These are phyloP conservation scores for Pestalotiopsis fici DNA, from an alignment of 2,329 filamentous ascomycete species.

Conservation along the genomic window DNA sequence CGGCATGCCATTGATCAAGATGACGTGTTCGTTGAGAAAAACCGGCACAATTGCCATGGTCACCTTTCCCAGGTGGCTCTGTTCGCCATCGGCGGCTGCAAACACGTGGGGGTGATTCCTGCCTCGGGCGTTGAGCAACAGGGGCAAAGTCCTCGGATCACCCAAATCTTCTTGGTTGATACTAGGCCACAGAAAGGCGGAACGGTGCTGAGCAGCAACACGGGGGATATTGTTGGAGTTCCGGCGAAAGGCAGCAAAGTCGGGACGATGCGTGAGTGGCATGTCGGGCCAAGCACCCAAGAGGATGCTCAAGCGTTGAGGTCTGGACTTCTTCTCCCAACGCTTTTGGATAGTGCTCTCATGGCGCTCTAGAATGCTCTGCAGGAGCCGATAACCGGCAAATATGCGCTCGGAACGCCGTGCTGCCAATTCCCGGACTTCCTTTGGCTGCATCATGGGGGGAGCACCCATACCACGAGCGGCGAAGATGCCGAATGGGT, in stretches of 20 bases:
- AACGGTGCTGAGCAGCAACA: slow-evolving; percentile 22
- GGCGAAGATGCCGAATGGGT: slow-evolving; percentile 14
- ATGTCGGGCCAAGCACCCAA: slow-evolving; percentile 52
- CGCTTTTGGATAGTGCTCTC: slow-evolving; percentile 52
- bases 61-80: slow-evolving; percentile 29
- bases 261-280: slow-evolving; percentile 49
- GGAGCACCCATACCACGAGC: background rate
- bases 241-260: slow-evolving; percentile 41
- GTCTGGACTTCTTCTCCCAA: slow-evolving; percentile 54
- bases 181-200: slow-evolving; percentile 49
- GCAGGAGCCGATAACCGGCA: background rate
- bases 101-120: slow-evolving; percentile 48
- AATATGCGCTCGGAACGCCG: background rate
- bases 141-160: slow-evolving; percentile 40
- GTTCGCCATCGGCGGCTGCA: slow-evolving; percentile 41
- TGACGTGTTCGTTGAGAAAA: slow-evolving; percentile 31
- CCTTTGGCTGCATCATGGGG: no score
- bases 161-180: slow-evolving; percentile 60
- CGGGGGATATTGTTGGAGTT: slow-evolving; percentile 16
- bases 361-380: slow-evolving; percentile 47
- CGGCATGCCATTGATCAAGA: slow-evolving; percentile 33
- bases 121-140: slow-evolving; percentile 55
- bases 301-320: slow-evolving; percentile 44
- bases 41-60: slow-evolving; percentile 22
- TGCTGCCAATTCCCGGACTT: background rate